Conservation (phyloP, 2,329 filamentous ascomycete species). For the Decorospora gaudefroyi region DNA sequence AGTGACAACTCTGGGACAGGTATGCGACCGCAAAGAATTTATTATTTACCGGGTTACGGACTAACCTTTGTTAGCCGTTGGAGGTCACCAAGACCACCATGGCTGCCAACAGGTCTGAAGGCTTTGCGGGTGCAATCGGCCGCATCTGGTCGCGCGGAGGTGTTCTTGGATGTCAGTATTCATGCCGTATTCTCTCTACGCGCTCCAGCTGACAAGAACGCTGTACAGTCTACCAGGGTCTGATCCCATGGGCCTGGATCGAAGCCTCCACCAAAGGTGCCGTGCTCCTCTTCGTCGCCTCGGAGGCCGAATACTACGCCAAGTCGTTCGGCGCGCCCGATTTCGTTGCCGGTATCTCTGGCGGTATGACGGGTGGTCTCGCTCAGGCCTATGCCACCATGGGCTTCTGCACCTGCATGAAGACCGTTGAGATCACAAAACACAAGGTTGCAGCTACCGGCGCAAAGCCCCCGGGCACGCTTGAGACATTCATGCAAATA, state of each 20-base stretch:
- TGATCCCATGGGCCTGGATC: slow-evolving; percentile 96
- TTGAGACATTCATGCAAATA: slow-evolving; percentile 95
- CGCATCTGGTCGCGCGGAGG: slow-evolving; percentile 95
- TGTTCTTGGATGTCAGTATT: slow-evolving; percentile 84
- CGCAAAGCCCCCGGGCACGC: slow-evolving; percentile 84
- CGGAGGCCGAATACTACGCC: slow-evolving; percentile 95
- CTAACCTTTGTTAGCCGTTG: slow-evolving; percentile 73
- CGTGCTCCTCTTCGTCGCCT: slow-evolving; percentile 97
- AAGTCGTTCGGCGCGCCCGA: slow-evolving; percentile 79
- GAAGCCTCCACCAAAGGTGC: slow-evolving; percentile 99
- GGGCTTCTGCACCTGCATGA: slow-evolving; percentile 99
- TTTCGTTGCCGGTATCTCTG: slow-evolving; percentile 85
- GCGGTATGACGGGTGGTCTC: slow-evolving; percentile 91
- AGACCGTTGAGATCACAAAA: slow-evolving; percentile 99
- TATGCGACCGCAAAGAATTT: slow-evolving; percentile 24
- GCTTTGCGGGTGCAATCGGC: slow-evolving; percentile 77
- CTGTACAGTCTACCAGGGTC: slow-evolving; percentile 89
- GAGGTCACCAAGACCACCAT: slow-evolving; percentile 99
- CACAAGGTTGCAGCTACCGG: slow-evolving; percentile 87
- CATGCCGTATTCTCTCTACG: slow-evolving; percentile 47
- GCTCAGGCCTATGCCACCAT: slow-evolving; percentile 99
- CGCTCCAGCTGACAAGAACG: slow-evolving; percentile 18
- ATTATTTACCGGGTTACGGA: neutral
- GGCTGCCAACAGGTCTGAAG: slow-evolving; percentile 92
- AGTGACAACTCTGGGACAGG: slow-evolving; percentile 71